phyloP scores from a whole-genome alignment of 1,139 yeast genomes.

The Saccharomyces pastorianus region DNA sequence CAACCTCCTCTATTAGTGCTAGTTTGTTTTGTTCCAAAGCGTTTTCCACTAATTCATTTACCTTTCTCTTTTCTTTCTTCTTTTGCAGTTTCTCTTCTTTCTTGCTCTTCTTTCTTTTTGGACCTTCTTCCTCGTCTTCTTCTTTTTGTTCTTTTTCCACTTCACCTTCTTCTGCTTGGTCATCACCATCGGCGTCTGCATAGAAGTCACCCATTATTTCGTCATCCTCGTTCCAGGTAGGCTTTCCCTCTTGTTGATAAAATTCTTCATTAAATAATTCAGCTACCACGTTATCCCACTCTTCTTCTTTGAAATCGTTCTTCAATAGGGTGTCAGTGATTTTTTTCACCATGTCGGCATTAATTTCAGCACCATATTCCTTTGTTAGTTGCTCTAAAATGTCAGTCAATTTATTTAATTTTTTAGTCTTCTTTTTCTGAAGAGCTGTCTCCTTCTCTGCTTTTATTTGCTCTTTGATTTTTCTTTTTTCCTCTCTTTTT shows the following conservation, averaged over 20 bases:
- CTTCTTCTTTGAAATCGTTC: constrained; percentile 83
- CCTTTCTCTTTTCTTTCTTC: constrained; percentile 53
- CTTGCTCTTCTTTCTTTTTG: constrained; percentile 40
- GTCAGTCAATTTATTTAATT: constrained; percentile 70
- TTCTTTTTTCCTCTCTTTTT: constrained; percentile 66
- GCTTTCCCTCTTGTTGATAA: constrained; percentile 53
- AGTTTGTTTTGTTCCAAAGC: constrained; percentile 53
- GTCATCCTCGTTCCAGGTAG: constrained; percentile 48
- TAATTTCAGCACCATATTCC: constrained; percentile 75
- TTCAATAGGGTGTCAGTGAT: constrained; percentile 69
- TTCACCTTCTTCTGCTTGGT: constrained; percentile 17
- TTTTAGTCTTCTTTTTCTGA: constrained; percentile 64
- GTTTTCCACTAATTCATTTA: constrained; percentile 62
- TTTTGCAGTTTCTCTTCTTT: constrained; percentile 53
- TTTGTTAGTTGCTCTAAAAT: constrained; percentile 68
- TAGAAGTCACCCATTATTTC: constrained; percentile 37
- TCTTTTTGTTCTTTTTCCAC: constrained; percentile 26
- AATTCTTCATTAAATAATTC: constrained; percentile 79
- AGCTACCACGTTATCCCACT: constrained; percentile 86
- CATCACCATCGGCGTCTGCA: constrained; percentile 15
- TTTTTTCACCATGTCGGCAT: constrained; percentile 47
- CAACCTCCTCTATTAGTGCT: constrained; percentile 50
- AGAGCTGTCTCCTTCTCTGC: constrained; percentile 53
- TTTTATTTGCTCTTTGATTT: constrained; percentile 44
- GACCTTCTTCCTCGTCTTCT: constrained; percentile 24